Percentiles rank a stretch among this genome's conserved stretches.
phyloP scores from a whole-genome alignment of 208 protist species.

The Trypanosoma scelopori region DNA sequence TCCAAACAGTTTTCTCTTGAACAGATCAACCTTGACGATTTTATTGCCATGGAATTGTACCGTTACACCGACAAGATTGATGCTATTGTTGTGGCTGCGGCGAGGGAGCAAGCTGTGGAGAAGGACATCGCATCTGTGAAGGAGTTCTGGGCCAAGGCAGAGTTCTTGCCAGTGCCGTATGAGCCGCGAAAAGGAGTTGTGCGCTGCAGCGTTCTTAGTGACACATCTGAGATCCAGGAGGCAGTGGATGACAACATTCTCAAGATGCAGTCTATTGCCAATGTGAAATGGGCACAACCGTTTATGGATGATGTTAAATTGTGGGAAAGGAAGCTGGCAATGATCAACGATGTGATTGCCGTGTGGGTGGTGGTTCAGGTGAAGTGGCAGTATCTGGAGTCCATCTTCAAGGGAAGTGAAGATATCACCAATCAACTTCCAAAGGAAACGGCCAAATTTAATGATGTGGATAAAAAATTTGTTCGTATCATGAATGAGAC shows the following conservation, averaged over 20 bases:
- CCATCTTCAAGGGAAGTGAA: conserved; percentile 98
- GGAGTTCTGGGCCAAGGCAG: conserved; percentile 93
- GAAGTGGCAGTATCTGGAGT: conserved; percentile 99
- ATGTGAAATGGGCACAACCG: conserved; percentile 95
- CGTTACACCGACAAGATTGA: conserved; percentile 94
- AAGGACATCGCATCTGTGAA: conserved; percentile 93
- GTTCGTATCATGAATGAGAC: conserved; percentile 97
- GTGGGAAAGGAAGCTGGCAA: conserved; percentile 96
- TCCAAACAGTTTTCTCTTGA: conserved; percentile 94
- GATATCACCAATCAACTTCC: conserved; percentile 98
- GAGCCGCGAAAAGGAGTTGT: conserved; percentile 85
- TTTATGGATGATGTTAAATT: conserved; percentile 95
- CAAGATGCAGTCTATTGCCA: conserved; percentile 96
- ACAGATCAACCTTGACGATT: conserved; percentile 96
- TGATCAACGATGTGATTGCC: conserved; percentile 96
- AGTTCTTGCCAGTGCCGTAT: conserved; percentile 91
- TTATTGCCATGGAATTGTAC: conserved; percentile 98
- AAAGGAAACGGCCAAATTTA: conserved; percentile 97
- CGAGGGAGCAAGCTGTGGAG: conserved; percentile 96
- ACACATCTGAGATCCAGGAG: conserved; percentile 95
- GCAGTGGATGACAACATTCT: conserved; percentile 98
- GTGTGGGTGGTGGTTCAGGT: conserved; percentile 98
- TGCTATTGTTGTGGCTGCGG: conserved; percentile 92
- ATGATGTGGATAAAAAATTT: conserved; percentile 96
- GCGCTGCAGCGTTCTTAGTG: conserved; percentile 92